phyloP scores from a whole-genome alignment of 2,329 filamentous ascomycete genomes.

The Penicillium janthinellum region DNA sequence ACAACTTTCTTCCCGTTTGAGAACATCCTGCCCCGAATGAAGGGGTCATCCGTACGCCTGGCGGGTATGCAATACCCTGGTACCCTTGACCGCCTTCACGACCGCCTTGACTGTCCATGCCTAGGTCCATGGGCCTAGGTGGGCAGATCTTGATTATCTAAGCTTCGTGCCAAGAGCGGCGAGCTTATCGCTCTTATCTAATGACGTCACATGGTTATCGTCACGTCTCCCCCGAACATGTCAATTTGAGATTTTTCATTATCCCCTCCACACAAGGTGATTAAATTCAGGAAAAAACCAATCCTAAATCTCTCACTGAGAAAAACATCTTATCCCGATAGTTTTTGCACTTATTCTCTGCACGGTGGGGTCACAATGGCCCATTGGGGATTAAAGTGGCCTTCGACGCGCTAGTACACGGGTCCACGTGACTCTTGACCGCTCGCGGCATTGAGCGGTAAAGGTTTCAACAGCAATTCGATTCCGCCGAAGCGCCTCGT shows the following conservation, averaged over 20 bases:
- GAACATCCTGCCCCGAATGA: no score
- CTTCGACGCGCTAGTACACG: constrained; percentile 27
- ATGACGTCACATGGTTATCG: constrained; percentile 25
- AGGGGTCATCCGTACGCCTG: no score
- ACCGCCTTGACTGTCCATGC: no score
- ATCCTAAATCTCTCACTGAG: background rate
- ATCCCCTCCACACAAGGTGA: background rate
- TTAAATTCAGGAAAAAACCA: background rate
- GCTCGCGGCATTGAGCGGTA: constrained; percentile 28
- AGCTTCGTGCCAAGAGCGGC: constrained; percentile 13
- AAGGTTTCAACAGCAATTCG: constrained; percentile 23
- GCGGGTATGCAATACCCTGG: no score
- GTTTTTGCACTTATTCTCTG: background rate
- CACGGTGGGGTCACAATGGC: constrained; percentile 16
- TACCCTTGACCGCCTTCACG: no score
- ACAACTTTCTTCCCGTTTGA: no score
- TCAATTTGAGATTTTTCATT: constrained; percentile 10
- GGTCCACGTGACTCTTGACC: constrained; percentile 30
- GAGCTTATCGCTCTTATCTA: constrained; percentile 23
- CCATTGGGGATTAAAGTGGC: constrained; percentile 7
- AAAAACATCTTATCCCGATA: background rate
- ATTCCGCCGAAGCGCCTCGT: constrained; percentile 26
- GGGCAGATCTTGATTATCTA: constrained; percentile 5
- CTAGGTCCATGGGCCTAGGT: no score
- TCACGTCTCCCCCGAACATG: constrained; percentile 26